These are phyloP conservation scores for Aspergillus niger DNA, from an alignment of 2,329 filamentous ascomycete genomes.

Conservation along the genomic window DNA sequence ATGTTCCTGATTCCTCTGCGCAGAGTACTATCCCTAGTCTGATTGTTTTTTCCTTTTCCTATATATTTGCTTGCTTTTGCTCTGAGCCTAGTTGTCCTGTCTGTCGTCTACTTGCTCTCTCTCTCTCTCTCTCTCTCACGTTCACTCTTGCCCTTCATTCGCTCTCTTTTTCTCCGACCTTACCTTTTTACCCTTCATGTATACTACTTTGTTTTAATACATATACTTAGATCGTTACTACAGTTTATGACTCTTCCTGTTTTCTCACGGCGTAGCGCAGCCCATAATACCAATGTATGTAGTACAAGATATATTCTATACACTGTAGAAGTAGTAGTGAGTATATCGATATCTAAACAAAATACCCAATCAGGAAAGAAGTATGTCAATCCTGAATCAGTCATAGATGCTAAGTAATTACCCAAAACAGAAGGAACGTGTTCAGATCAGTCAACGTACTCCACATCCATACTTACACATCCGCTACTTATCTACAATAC, in stretches of 20 bases:
- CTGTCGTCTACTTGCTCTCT: background rate
- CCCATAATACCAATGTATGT: background rate
- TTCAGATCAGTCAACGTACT: too few relatives aligned
- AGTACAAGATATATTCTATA: too few relatives aligned
- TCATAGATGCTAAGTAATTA: too few relatives aligned
- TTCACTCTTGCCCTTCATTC: background rate
- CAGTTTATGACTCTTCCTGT: too few relatives aligned
- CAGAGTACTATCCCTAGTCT: conserved; percentile 8
- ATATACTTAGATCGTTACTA: background rate
- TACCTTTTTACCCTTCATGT: background rate
- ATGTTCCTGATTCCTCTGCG: background rate
- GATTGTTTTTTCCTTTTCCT: background rate
- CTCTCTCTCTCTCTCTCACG: background rate
- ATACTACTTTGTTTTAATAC: conserved; percentile 7
- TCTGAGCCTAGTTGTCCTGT: background rate
- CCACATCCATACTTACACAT: too few relatives aligned
- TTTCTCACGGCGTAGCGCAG: background rate
- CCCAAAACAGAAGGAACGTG: too few relatives aligned
- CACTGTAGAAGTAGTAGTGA: too few relatives aligned
- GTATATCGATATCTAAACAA: too few relatives aligned
- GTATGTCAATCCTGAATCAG: too few relatives aligned
- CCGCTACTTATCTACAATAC: too few relatives aligned
- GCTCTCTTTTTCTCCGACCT: background rate
- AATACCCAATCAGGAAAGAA: too few relatives aligned
- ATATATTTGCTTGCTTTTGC: background rate